phyloP scores from a whole-genome alignment of 768 basidiomycete species.

The Lactarius hatsudake region DNA sequence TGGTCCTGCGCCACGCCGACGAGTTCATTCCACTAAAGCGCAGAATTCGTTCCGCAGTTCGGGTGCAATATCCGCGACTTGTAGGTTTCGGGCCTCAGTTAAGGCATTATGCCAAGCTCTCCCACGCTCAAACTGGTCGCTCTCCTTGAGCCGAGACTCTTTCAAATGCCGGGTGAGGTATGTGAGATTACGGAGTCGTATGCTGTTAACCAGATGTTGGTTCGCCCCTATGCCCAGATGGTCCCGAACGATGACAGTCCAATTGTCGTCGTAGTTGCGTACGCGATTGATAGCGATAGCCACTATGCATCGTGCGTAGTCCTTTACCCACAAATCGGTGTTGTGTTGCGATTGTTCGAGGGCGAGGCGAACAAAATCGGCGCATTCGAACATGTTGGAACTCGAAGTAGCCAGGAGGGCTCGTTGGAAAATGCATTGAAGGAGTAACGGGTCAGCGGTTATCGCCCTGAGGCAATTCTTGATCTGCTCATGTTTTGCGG shows the following conservation, averaged over 20 bases:
- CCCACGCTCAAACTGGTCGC: background rate
- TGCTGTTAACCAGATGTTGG: background rate
- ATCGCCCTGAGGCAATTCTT: background rate
- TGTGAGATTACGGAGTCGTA: slow-evolving; percentile 5
- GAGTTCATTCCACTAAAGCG: slow-evolving; percentile 10
- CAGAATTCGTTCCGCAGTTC: slow-evolving; percentile 8
- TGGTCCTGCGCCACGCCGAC: slow-evolving; percentile 1
- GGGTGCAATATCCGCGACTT: background rate
- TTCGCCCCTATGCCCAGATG: background rate
- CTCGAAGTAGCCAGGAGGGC: background rate
- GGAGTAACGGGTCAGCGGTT: background rate
- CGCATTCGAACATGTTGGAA: background rate
- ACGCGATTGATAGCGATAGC: slow-evolving; percentile 13
- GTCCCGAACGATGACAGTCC: background rate
- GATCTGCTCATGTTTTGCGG: background rate
- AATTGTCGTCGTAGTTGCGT: background rate
- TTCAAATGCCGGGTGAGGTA: background rate
- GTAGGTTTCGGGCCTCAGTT: background rate
- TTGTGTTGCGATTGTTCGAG: background rate
- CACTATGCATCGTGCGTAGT: slow-evolving; percentile 11
- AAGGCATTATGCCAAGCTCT: slow-evolving; percentile 1
- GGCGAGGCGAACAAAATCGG: slow-evolving; percentile 10
- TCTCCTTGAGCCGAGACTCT: background rate
- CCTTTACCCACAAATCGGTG: background rate
- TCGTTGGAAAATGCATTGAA: slow-evolving; percentile 4